Percentiles rank a stretch among this genome's conserved stretches.
Evolutionary conservation across 371 early-diverging fungal species (phyloP).

Genomic region (Rhizomucor pusillus): DNA sequence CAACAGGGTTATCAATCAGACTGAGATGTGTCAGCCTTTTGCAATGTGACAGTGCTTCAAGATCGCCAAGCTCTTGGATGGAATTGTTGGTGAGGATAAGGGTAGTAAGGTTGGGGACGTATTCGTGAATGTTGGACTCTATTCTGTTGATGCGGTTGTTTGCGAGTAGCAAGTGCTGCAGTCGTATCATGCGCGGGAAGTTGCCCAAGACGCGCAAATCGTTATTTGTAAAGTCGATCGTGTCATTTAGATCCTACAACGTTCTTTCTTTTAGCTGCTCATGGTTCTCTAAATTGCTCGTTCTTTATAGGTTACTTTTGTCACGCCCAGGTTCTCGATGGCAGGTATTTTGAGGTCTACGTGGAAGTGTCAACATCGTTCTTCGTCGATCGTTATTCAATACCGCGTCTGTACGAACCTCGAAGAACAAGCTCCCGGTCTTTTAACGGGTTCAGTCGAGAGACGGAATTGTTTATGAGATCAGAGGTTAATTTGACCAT

Average conservation of each 20-base stretch:
- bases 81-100: slow-evolving; percentile 87
- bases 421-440: slow-evolving; percentile 90
- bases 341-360: slow-evolving; percentile 82
- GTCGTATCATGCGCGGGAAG: slow-evolving; percentile 83
- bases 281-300: too few species aligned
- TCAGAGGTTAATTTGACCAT: slow-evolving; percentile 78
- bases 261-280: not conserved
- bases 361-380: not conserved
- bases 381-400: not conserved
- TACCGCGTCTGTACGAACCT: slow-evolving; percentile 44
- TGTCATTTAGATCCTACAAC: slow-evolving; percentile 82
- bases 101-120: slow-evolving; percentile 74
- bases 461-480: slow-evolving; percentile 65
- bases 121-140: slow-evolving; percentile 57
- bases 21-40: slow-evolving; percentile 62
- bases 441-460: slow-evolving; percentile 81
- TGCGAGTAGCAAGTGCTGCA: slow-evolving; percentile 73
- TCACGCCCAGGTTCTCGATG: slow-evolving; percentile 93
- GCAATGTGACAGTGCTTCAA: slow-evolving; percentile 67
- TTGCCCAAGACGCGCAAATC: slow-evolving; percentile 82
- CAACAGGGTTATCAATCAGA: slow-evolving; percentile 87
- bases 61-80: slow-evolving; percentile 77
- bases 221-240: slow-evolving; percentile 92
- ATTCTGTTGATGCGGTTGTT: slow-evolving; percentile 88
- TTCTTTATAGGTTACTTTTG: slow-evolving; percentile 59